Evolutionary conservation across 352 stramenopile genomes (phyloP).

Genomic region (Thraustochytrium sp.): DNA sequence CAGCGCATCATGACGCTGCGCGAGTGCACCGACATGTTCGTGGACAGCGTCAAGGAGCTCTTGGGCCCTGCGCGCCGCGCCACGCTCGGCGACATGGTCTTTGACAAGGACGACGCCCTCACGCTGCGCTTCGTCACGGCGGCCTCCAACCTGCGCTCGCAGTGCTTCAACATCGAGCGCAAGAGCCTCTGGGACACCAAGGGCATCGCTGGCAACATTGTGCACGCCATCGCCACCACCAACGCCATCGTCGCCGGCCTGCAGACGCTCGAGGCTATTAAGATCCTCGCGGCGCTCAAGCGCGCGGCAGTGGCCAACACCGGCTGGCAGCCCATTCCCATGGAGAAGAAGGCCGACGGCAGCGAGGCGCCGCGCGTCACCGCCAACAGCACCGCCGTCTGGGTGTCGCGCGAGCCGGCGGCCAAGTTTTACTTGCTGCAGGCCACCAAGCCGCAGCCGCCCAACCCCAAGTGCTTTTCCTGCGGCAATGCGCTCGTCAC

Average conservation of each 20-base stretch:
- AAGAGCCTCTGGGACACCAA: constrained; percentile 82
- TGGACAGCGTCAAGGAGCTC: constrained; percentile 53
- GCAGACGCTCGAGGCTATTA: constrained; percentile 74
- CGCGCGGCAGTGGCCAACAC: not conserved
- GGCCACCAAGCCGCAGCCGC: not conserved
- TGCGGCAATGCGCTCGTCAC: constrained; percentile 40
- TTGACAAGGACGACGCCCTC: constrained; percentile 96
- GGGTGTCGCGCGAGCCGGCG: constrained; percentile 10
- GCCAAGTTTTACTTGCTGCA: not conserved
- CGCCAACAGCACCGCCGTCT: constrained; percentile 13
- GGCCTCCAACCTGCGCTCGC: constrained; percentile 88
- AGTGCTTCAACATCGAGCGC: constrained; percentile 68
- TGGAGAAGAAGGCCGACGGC: not conserved
- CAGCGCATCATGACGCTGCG: constrained; percentile 72
- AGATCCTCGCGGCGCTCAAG: constrained; percentile 40
- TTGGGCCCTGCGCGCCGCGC: not conserved
- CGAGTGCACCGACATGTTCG: constrained; percentile 79
- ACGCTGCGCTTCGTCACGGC: constrained; percentile 97
- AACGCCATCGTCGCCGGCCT: constrained; percentile 98
- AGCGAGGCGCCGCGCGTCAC: not conserved
- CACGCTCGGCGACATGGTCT: constrained; percentile 59
- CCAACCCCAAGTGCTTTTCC: constrained; percentile 45
- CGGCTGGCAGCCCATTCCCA: not conserved
- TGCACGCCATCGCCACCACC: constrained; percentile 98
- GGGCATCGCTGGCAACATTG: constrained; percentile 99